A percentile compares a stretch with the other conserved stretches of the same genome.
Evolutionary conservation across 306 rosid genomes (phyloP).

Genomic region (Pachyrhizus erosus): DNA sequence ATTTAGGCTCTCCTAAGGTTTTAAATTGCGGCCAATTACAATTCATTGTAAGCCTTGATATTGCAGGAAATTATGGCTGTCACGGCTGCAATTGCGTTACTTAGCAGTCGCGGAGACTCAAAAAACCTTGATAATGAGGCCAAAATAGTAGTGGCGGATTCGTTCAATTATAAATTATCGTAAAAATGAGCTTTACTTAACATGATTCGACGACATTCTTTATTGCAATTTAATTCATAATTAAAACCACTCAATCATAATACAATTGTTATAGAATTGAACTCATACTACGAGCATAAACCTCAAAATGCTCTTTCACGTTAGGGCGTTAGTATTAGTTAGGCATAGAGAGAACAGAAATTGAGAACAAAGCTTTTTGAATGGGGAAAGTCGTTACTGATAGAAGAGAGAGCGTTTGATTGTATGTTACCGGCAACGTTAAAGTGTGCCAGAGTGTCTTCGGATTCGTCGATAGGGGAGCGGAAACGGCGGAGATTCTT

Average conservation of each 20-base stretch:
- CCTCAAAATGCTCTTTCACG: background rate
- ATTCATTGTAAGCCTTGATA: background rate
- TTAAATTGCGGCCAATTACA: background rate
- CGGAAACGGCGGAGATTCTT: constrained; percentile 72
- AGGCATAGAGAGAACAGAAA: background rate
- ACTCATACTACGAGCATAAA: background rate
- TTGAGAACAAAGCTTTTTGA: background rate
- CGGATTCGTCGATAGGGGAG: constrained; percentile 79
- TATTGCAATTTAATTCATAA: background rate
- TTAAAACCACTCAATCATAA: background rate
- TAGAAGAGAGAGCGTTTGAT: background rate
- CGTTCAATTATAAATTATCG: too few species aligned
- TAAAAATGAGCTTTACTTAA: background rate
- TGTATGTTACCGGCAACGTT: constrained; percentile 53
- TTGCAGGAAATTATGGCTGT: background rate
- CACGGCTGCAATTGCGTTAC: too few species aligned
- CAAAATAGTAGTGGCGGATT: too few species aligned
- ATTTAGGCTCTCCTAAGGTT: background rate
- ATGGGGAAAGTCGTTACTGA: background rate
- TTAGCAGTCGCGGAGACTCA: background rate
- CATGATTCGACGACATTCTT: background rate
- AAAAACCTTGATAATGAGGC: background rate
- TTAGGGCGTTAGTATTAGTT: background rate
- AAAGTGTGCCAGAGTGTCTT: constrained; percentile 76
- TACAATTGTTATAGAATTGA: background rate